Percentiles rank a stretch among this genome's conserved stretches.
These are phyloP conservation scores for Neonectria sp. DNA, from an alignment of 2,329 filamentous ascomycete species.

Conservation along the genomic window DNA sequence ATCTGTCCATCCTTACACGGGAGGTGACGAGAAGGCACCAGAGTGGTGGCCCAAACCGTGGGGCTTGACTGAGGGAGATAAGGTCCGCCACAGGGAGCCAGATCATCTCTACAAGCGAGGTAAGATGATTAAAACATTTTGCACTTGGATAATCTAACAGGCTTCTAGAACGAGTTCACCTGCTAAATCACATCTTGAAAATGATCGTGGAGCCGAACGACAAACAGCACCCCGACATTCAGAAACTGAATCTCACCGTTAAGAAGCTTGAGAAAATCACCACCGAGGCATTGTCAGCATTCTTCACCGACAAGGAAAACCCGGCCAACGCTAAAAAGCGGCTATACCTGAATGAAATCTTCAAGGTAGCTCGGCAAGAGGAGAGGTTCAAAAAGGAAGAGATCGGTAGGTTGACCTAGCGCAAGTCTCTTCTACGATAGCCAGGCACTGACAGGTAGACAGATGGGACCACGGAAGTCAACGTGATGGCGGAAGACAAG, in stretches of 20 bases:
- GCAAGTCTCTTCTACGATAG: too few species aligned
- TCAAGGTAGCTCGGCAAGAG: conserved; percentile 71
- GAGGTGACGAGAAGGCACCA: conserved; percentile 73
- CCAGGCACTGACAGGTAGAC: conserved; percentile 11
- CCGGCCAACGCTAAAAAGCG: conserved; percentile 70
- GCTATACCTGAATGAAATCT: conserved; percentile 71
- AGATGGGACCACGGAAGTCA: conserved; percentile 65
- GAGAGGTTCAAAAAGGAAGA: conserved; percentile 70
- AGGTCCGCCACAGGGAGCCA: conserved; percentile 79
- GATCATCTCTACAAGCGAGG: conserved; percentile 80
- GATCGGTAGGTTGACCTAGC: conserved; percentile 62
- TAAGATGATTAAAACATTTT: conserved; percentile 51
- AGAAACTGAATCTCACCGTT: conserved; percentile 68
- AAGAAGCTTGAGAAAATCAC: conserved; percentile 72
- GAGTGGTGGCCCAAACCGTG: conserved; percentile 77
- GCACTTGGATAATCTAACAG: conserved; percentile 19
- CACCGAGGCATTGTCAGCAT: conserved; percentile 69
- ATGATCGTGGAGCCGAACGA: conserved; percentile 67
- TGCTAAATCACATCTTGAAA: conserved; percentile 73
- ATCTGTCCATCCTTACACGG: conserved; percentile 80
- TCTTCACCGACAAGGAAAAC: conserved; percentile 67
- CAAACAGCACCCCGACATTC: conserved; percentile 66
- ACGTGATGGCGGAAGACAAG: conserved; percentile 68
- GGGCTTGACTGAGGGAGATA: conserved; percentile 65
- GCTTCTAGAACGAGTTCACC: conserved; percentile 68